Evolutionary conservation across 495 filamentous ascomycete species (phyloP), one percentile per base, ranked within the genome.

Genomic region (Thozetella sp.): DNA sequence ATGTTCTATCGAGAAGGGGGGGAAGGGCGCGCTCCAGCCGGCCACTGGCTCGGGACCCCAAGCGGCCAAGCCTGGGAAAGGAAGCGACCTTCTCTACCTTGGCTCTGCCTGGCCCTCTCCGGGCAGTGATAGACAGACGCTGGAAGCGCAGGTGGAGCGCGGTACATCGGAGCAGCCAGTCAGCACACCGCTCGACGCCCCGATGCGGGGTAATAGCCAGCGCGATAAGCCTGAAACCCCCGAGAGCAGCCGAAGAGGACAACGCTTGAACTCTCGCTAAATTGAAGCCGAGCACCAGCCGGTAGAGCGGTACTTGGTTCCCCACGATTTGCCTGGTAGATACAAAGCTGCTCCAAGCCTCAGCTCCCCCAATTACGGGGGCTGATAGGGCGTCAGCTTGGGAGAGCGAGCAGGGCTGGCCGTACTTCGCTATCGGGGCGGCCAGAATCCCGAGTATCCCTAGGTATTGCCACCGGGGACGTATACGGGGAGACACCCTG

Each of bases 1-100:
- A 67, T 34, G 45, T 27, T 48, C 71, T 67, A 51, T 67, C 64
- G 17, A 75, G 65, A 34, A 68, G 72, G 53, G 76, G 58, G 61
- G 60, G 43, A 3, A n/a, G 43, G 43, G 11, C 43, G 43, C 11
- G n/a, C 43, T 10, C n/a, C n/a, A n/a, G 43, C 43, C 12, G 43
- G 43, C 43, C n/a, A 48, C 43, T 48, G 43, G 43, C 43, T n/a
- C 20, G 10, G n/a, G 43, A 9, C n/a, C 43, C 43, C 43, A 10
- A 48, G 43, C 12, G 11, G 11, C n/a, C n/a, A 11, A 48, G 9
- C 43, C 43, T 19, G 43, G 43, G 20, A 48, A 3, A n/a, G 43
- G 9, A 10, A 48, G 9, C 20, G 43, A 48, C 43, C 43, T 10
- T 48, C 43, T 48, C 3, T 10, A 10, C 10, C 6, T 48, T 10